Base-by-base conservation (phyloP, 768 basidiomycete species). In the Mycena chlorophos region DNA sequence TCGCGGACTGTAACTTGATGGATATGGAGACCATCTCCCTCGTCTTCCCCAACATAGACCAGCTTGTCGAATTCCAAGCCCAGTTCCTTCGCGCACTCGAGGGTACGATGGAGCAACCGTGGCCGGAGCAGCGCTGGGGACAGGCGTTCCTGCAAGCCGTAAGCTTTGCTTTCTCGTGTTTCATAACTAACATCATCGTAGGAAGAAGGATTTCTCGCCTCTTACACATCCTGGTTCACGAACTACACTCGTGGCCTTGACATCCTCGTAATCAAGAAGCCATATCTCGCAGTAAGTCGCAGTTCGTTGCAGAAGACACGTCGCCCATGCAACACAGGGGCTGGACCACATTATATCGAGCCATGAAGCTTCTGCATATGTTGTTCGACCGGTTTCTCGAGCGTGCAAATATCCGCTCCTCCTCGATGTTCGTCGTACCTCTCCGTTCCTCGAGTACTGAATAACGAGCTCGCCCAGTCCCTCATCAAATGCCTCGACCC, bases 21-120 rank as follows among this genome's bases (percentile, higher is more conserved):
- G 78, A 89, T 49, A 88, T 90, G 61, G 94, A 96, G 68, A 94
- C 92, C 42, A 92, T 95, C 49, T 94, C 96, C 72, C 80, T 88
- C 54, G 86, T 98, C 53, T 99, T 99, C 75, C 89, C 94, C 4
- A 90, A 91, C 69, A 79, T 98, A 55, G 88, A 91, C 77, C 88
- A 91, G 68, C 81, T 98, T 30, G 80, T 98, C 63, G 94, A 97
- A 70, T 96, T 98, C 66, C 96, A 98, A 69, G 84, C 94, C 61
- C 86, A 87, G 67, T 94, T 96, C 73, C 84, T 94, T 49, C 93
- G 93, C 69, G 86, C 85, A 27, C 76, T 96, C 27, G 93, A 96
- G 69, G 84, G 84, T 63, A 91, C 86, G 8, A 87, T 88, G 28
- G 90, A 91, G 70, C 71, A 85, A 58, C 78, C 87, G 34, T 91